Evolutionary conservation across 495 filamentous ascomycete species (phyloP).

Genomic region (Evansstolkia leycettana): DNA sequence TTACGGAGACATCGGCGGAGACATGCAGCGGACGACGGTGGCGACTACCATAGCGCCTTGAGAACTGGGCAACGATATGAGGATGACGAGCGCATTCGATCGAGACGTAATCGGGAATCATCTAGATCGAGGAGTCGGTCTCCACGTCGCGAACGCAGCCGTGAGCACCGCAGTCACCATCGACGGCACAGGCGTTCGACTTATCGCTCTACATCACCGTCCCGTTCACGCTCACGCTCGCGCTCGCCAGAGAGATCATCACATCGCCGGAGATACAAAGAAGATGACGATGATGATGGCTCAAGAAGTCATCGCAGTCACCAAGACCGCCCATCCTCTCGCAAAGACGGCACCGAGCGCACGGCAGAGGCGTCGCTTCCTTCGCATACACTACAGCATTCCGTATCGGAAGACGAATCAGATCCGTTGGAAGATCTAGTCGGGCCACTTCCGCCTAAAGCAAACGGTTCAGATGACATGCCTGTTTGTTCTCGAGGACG

Average conservation of each 20-base stretch:
- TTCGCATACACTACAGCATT: neutral
- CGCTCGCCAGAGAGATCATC: constrained; percentile 8
- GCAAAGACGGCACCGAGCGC: neutral
- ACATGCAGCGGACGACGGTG: constrained; percentile 11
- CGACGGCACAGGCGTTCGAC: constrained; percentile 19
- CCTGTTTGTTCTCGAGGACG: constrained; percentile 58
- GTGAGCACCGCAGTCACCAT: constrained; percentile 10
- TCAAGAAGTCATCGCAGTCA: constrained; percentile 2
- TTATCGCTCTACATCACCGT: constrained; percentile 8
- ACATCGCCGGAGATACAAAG: constrained; percentile 5
- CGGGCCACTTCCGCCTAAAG: constrained; percentile 58
- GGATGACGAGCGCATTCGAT: constrained; percentile 9
- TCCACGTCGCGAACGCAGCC: constrained; percentile 12
- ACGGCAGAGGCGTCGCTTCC: neutral
- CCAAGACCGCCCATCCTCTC: constrained; percentile 6
- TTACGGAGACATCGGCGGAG: constrained; percentile 16
- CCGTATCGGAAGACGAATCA: constrained; percentile 36
- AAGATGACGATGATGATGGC: constrained; percentile 1
- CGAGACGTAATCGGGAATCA: constrained; percentile 8
- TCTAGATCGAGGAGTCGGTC: constrained; percentile 27
- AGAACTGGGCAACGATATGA: constrained; percentile 8
- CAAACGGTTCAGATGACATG: constrained; percentile 12
- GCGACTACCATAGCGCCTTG: constrained; percentile 3
- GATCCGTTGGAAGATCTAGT: constrained; percentile 72
- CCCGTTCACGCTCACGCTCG: constrained; percentile 18